Evolutionary conservation across 2,329 filamentous ascomycete genomes (phyloP).

Genomic region (Talaromyces sp.): DNA sequence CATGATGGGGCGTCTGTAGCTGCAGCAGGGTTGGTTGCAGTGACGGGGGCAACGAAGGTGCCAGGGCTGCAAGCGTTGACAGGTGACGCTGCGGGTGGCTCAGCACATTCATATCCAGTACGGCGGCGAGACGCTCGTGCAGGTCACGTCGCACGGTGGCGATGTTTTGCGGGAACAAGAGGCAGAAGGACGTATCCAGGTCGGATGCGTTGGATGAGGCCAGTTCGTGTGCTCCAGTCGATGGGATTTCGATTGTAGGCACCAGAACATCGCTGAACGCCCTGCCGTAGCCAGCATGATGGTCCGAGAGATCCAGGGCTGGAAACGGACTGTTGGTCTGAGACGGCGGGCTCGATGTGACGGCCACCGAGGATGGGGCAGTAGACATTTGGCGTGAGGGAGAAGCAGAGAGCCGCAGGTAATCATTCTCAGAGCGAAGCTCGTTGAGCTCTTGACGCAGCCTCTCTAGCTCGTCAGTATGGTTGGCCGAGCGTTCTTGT

Average conservation of each 20-base stretch:
- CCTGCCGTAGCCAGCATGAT: not conserved
- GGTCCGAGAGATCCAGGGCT: not conserved
- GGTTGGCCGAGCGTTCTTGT: slow-evolving; percentile 33
- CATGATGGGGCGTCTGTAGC: slow-evolving; percentile 36
- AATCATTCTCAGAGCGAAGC: slow-evolving; percentile 37
- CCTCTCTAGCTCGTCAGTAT: slow-evolving; percentile 38
- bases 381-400: slow-evolving; percentile 13
- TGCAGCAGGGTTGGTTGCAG: slow-evolving; percentile 37
- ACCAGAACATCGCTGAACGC: not conserved
- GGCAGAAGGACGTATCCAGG: slow-evolving; percentile 8
- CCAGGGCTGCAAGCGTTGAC: slow-evolving; percentile 22
- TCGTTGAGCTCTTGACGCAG: slow-evolving; percentile 37
- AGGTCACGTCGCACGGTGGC: slow-evolving; percentile 30
- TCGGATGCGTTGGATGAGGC: slow-evolving; percentile 1
- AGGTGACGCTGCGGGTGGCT: slow-evolving; percentile 32
- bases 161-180: slow-evolving; percentile 31
- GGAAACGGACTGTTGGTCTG: slow-evolving; percentile 19
- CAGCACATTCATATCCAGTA: slow-evolving; percentile 26
- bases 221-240: not conserved
- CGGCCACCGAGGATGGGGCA: slow-evolving; percentile 13
- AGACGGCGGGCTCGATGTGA: slow-evolving; percentile 8
- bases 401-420: slow-evolving; percentile 25
- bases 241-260: not conserved
- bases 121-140: slow-evolving; percentile 29
- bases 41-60: slow-evolving; percentile 26